phyloP scores from a whole-genome alignment of 2,329 filamentous ascomycete species.

The Plectosphaerella plurivora region DNA sequence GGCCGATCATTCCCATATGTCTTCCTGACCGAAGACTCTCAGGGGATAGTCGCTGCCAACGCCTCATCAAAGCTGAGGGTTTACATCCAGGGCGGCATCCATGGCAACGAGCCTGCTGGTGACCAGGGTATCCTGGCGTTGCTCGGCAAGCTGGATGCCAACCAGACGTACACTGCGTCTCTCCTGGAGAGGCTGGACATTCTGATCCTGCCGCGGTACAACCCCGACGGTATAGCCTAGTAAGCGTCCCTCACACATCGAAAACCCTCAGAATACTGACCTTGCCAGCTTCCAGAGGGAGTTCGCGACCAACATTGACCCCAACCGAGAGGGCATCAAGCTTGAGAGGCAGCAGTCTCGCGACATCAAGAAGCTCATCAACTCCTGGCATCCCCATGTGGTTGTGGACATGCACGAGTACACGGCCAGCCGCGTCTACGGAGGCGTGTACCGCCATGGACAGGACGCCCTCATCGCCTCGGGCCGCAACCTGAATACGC shows the following conservation, averaged over 20 bases:
- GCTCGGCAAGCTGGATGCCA: conserved; percentile 20
- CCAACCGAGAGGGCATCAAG: conserved; percentile 22
- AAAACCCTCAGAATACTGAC: background rate
- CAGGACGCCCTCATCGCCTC: conserved; percentile 19
- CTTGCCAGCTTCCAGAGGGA: conserved; percentile 16
- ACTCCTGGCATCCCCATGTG: conserved; percentile 17
- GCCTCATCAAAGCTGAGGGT: conserved; percentile 17
- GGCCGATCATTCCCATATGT: conserved; percentile 11
- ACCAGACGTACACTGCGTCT: conserved; percentile 17
- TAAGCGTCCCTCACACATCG: background rate
- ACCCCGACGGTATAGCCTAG: conserved; percentile 21
- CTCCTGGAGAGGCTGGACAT: conserved; percentile 21
- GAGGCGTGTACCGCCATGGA: conserved; percentile 16
- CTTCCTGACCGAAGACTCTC: conserved; percentile 5
- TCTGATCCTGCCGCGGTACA: conserved; percentile 20
- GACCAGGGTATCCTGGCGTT: conserved; percentile 20
- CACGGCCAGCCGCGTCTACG: conserved; percentile 17
- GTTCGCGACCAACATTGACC: conserved; percentile 19
- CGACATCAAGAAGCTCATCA: conserved; percentile 17
- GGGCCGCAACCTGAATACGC: conserved; percentile 22
- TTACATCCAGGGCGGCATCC: conserved; percentile 20
- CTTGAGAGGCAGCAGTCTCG: conserved; percentile 17
- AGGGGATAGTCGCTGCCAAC: background rate
- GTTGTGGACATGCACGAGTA: conserved; percentile 17
- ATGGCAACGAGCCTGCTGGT: conserved; percentile 21